These are phyloP conservation scores for Bryopsis sp. DNA, from an alignment of 139 green algal species.

Conservation along the genomic window DNA sequence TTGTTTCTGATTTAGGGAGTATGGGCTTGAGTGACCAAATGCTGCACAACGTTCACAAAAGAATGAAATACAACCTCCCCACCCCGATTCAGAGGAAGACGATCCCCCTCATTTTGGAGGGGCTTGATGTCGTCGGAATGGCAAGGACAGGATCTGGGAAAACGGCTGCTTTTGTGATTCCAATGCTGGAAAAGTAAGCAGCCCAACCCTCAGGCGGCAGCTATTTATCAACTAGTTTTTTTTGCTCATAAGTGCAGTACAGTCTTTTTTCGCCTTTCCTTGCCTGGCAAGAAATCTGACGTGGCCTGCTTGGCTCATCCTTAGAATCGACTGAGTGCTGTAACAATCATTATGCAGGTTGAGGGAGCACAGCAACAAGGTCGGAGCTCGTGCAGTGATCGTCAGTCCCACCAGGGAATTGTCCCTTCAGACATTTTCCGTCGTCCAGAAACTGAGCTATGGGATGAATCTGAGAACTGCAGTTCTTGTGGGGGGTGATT, in stretches of 20 bases:
- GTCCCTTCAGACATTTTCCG: slow-evolving; percentile 38
- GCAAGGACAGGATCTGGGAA: slow-evolving; percentile 93
- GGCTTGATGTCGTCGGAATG: slow-evolving; percentile 83
- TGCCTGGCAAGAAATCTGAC: no score
- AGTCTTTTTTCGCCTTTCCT: no score
- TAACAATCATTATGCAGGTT: slow-evolving; percentile 44
- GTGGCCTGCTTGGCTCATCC: no score
- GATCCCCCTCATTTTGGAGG: slow-evolving; percentile 76
- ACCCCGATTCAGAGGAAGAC: slow-evolving; percentile 90
- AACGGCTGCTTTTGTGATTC: slow-evolving; percentile 90
- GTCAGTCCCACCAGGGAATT: slow-evolving; percentile 58
- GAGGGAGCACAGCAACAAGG: slow-evolving; percentile 55
- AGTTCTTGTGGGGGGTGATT: slow-evolving; percentile 88
- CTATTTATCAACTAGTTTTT: slow-evolving; percentile 3
- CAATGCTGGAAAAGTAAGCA: slow-evolving; percentile 70
- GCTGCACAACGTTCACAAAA: slow-evolving; percentile 61
- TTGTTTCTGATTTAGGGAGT: no score
- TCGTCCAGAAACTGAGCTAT: slow-evolving; percentile 61
- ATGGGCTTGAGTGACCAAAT: slow-evolving; percentile 66
- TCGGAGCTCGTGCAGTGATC: slow-evolving; percentile 75
- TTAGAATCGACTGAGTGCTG: no score
- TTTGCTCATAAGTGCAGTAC: slow-evolving; percentile 10
- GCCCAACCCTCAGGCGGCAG: not conserved
- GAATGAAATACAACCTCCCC: slow-evolving; percentile 88
- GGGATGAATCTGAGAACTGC: slow-evolving; percentile 73